These are phyloP conservation scores for Rhizophagus clarus DNA, from an alignment of 192 early-diverging fungal species.

Conservation along the genomic window DNA sequence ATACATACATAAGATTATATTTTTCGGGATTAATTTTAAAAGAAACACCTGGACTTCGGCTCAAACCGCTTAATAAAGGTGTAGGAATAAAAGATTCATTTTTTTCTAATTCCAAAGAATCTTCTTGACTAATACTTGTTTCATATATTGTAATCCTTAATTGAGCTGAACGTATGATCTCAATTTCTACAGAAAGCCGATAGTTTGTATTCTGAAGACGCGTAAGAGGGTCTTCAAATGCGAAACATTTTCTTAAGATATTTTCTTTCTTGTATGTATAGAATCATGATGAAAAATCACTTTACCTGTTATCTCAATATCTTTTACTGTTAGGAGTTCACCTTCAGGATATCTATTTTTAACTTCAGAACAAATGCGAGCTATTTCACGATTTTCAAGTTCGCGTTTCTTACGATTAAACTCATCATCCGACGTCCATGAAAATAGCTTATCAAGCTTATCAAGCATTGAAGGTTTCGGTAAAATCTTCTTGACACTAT, in stretches of 20 bases:
- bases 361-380: neutral
- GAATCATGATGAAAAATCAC: too few species aligned
- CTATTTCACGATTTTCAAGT: neutral
- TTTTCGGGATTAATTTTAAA: constrained; percentile 16
- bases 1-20: constrained; percentile 17
- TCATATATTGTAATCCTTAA: constrained; percentile 2
- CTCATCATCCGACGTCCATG: neutral
- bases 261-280: too few species aligned
- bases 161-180: neutral
- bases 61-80: neutral
- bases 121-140: constrained; percentile 2
- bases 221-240: neutral
- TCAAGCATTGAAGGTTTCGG: neutral
- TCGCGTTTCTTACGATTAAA: neutral
- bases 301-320: neutral
- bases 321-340: neutral
- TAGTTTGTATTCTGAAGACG: neutral
- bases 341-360: constrained; percentile 7
- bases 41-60: neutral
- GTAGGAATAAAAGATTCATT: neutral
- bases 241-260: too few species aligned
- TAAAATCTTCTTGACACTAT: neutral
- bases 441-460: too few species aligned
- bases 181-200: neutral
- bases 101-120: constrained; percentile 12